Conservation (phyloP, 1,284 basidiomycete genomes). For the Boletellus deceptivus region DNA sequence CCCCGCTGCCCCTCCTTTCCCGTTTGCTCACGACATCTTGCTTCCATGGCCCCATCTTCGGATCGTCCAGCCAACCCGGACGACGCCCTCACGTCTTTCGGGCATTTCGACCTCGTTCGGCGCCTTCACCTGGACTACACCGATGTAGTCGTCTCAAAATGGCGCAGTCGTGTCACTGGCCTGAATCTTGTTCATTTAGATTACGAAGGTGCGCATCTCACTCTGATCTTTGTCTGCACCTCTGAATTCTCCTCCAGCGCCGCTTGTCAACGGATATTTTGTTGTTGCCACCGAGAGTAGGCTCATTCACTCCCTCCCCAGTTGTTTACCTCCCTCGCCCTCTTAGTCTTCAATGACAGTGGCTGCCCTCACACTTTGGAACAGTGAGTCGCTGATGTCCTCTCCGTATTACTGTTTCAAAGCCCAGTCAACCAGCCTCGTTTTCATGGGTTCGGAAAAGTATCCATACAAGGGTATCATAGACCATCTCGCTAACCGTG, state of each 20-base stretch:
- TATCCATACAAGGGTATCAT: conserved; percentile 98
- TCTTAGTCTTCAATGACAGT: conserved; percentile 84
- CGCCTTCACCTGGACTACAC: conserved; percentile 71
- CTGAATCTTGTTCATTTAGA: conserved; percentile 79
- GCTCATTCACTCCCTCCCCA: conserved; percentile 21
- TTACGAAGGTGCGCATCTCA: conserved; percentile 62
- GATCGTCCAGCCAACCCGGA: conserved; percentile 18
- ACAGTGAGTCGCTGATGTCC: conserved; percentile 55
- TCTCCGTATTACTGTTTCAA: conserved; percentile 3
- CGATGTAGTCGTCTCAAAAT: conserved; percentile 79
- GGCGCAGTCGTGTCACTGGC: conserved; percentile 79
- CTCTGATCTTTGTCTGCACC: background rate
- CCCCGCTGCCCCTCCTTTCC: conserved; percentile 1
- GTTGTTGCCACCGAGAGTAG: conserved; percentile 89
- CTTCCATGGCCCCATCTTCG: conserved; percentile 30
- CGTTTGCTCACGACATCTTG: conserved; percentile 14
- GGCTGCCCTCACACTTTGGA: conserved; percentile 94
- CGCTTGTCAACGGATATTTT: conserved; percentile 92
- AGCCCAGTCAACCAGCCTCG: conserved; percentile 49
- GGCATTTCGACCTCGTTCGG: conserved; percentile 80
- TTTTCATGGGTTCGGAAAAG: conserved; percentile 93
- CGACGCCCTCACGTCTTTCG: conserved; percentile 34
- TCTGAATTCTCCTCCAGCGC: conserved; percentile 49
- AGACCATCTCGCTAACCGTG: conserved; percentile 95
- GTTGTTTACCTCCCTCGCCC: conserved; percentile 1